These are phyloP conservation scores for Saccharomycopsis babjevae DNA, from an alignment of 805 yeast genomes.

Conservation along the genomic window DNA sequence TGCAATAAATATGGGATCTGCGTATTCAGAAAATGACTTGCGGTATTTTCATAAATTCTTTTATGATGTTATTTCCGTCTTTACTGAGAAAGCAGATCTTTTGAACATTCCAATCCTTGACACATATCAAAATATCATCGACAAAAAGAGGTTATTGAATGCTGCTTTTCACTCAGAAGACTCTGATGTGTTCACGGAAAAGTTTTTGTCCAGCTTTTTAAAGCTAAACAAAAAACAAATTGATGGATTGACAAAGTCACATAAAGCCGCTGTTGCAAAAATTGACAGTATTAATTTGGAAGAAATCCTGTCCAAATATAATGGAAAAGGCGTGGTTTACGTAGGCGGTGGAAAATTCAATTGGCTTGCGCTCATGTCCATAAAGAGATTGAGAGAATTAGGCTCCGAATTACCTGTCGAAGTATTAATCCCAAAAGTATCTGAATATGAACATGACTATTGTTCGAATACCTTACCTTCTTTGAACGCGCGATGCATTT, in stretches of 20 bases:
- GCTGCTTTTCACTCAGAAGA: conserved; percentile 38
- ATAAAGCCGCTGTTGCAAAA: conserved; percentile 33
- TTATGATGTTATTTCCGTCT: conserved; percentile 31
- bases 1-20: conserved; percentile 21
- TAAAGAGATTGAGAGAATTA: conserved; percentile 37
- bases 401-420: conserved; percentile 58
- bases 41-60: conserved; percentile 34
- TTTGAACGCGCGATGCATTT: conserved; percentile 54
- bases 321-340: conserved; percentile 50
- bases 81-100: conserved; percentile 24
- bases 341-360: conserved; percentile 55
- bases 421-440: conserved; percentile 52
- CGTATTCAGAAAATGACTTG: conserved; percentile 27
- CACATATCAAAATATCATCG: conserved; percentile 34
- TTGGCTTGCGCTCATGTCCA: conserved; percentile 43
- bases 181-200: conserved; percentile 39
- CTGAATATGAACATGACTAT: conserved; percentile 58
- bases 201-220: conserved; percentile 40
- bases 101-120: conserved; percentile 34
- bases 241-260: conserved; percentile 36
- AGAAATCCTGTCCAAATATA: conserved; percentile 29
- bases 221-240: conserved; percentile 36
- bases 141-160: conserved; percentile 40
- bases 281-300: conserved; percentile 40
- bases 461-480: conserved; percentile 55